phyloP scores from a whole-genome alignment of 73 alveolate genomes.

The Tetrahymena thermophila region DNA sequence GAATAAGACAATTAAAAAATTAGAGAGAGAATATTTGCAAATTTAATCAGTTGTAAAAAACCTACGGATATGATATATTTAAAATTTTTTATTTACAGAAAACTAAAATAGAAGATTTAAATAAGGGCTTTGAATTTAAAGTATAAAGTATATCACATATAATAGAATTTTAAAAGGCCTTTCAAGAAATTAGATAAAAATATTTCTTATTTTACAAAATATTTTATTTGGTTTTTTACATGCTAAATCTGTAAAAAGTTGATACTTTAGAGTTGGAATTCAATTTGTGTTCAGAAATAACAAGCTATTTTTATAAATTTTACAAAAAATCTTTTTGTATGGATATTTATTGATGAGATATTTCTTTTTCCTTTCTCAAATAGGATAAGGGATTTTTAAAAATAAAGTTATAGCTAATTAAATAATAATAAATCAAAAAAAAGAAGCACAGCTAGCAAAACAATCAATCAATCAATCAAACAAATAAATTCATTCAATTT shows the following conservation, averaged over 20 bases:
- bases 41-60: not conserved
- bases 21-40: not conserved
- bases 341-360: not conserved
- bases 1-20: not conserved
- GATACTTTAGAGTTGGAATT: not conserved
- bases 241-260: not conserved
- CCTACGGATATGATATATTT: not conserved
- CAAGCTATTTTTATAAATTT: not conserved
- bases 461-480: not conserved
- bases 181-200: not conserved
- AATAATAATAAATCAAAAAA: not conserved
- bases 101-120: not conserved
- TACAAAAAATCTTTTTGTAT: not conserved
- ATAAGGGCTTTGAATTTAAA: not conserved
- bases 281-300: not conserved
- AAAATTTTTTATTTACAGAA: not conserved
- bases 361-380: not conserved
- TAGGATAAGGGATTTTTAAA: not conserved
- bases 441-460: not conserved
- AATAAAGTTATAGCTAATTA: not conserved
- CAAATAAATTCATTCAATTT: not conserved
- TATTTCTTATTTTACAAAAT: not conserved
- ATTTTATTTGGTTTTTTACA: not conserved
- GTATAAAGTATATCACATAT: not conserved
- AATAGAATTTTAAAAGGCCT: not conserved